phyloP scores from a whole-genome alignment of 345 rosid species.

The Punica granatum region DNA sequence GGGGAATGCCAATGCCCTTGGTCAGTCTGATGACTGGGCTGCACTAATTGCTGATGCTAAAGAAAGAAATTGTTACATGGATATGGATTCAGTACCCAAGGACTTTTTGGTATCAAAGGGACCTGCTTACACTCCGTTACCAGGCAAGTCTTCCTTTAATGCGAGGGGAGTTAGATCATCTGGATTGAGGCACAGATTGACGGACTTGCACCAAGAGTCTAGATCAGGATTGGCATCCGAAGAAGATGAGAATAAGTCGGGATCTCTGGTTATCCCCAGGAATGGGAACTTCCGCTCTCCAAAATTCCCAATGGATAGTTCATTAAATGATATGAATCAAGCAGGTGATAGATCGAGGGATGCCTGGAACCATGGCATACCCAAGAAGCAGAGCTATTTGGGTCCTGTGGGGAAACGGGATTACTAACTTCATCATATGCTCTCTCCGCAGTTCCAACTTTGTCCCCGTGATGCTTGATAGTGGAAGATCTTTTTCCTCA shows the following conservation, averaged over 20 bases:
- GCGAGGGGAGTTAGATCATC: slow-evolving; percentile 58
- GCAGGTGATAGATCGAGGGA: slow-evolving; percentile 58
- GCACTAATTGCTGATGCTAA: slow-evolving; percentile 78
- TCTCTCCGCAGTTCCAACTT: not conserved
- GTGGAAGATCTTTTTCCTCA: not conserved
- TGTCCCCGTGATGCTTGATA: not conserved
- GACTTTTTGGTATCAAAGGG: slow-evolving; percentile 55
- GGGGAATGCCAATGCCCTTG: slow-evolving; percentile 88
- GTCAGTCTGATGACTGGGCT: slow-evolving; percentile 92
- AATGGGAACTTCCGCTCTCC: slow-evolving; percentile 47
- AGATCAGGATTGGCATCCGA: slow-evolving; percentile 69
- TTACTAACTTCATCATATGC: not conserved
- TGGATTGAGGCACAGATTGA: slow-evolving; percentile 67
- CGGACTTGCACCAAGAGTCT: slow-evolving; percentile 52
- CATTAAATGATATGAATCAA: slow-evolving; percentile 55
- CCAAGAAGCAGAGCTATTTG: slow-evolving; percentile 33
- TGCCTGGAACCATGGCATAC: slow-evolving; percentile 76
- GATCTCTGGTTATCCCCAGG: slow-evolving; percentile 35
- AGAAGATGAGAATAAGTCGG: slow-evolving; percentile 67
- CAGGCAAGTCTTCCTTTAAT: slow-evolving; percentile 47
- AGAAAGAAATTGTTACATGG: slow-evolving; percentile 84
- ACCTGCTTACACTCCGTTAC: slow-evolving; percentile 30
- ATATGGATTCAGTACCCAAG: slow-evolving; percentile 83
- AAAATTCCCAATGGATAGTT: slow-evolving; percentile 39
- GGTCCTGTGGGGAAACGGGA: slow-evolving; percentile 12